Base-by-base conservation (phyloP, 176 grass and related monocot species). In the Musa schizocarpa region DNA sequence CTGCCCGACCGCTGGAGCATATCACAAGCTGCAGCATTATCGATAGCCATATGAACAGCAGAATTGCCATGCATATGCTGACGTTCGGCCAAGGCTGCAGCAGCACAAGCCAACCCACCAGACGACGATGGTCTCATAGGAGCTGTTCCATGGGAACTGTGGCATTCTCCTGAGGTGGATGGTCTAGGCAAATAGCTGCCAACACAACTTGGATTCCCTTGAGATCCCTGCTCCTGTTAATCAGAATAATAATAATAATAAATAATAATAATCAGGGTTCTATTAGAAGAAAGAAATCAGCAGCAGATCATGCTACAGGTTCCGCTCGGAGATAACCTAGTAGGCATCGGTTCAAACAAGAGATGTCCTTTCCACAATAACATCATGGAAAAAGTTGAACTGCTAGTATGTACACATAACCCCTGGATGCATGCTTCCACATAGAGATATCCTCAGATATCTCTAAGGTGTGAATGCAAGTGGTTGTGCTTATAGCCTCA, bases 51-150 rank as follows among this genome's bases (percentile, higher is more conserved):
- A 23, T 23, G 20, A 22, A 9, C 8, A 17, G 8, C n/a, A 63
- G 20, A 20, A 9, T 92, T 87, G 19, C 71, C 83, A 71, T 81
- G 56, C 86, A 80, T 80, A 49, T 90, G 83, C 59, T 93, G 90
- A 57, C 86, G 85, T 53, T 97, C 90, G 1, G 93, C 93, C 78
- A 93, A 82, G 50, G 82, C 87, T 64, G 93, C 93, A 2, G 92
- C 90, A 19, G 87, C 90, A 59, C 71, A 85, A 74, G 88, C 90
- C 81, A 97, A 82, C 52, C 87, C 93, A 56, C 79, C 34, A 2
- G 88, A 79, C 50, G 87, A 80, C 71, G 81, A 56, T 85, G 79
- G n/a, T 83, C 85, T 83, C 19, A 77, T 14, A 9, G 74, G 69
- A 64, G 20, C 21, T 3, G 61, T 53, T 43, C 6, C 54, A 16